These are phyloP conservation scores for Nevesoporus exiguus DNA, from an alignment of 768 basidiomycete species.

Conservation along the genomic window DNA sequence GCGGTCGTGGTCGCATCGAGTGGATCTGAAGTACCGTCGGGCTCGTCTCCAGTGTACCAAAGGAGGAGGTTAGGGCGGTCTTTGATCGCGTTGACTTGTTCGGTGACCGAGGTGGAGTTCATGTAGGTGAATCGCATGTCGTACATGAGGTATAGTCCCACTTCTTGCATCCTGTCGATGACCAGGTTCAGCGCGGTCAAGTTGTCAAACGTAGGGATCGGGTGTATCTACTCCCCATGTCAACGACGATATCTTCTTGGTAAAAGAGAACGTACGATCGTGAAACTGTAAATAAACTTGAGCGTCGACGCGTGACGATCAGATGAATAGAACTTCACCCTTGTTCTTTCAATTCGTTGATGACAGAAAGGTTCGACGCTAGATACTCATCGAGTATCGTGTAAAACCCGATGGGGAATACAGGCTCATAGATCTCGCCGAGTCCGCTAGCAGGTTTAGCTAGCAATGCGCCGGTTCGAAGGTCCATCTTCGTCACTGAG, in stretches of 20 bases:
- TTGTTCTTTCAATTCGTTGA: slow-evolving; percentile 33
- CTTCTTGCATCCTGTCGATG: slow-evolving; percentile 68
- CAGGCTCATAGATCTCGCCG: slow-evolving; percentile 46
- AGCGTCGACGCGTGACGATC: neutral
- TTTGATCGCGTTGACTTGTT: slow-evolving; percentile 68
- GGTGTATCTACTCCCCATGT: slow-evolving; percentile 50
- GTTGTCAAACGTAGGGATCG: slow-evolving; percentile 63
- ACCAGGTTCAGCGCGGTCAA: slow-evolving; percentile 54
- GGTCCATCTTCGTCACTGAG: slow-evolving; percentile 62
- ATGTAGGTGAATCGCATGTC: slow-evolving; percentile 76
- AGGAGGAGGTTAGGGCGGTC: slow-evolving; percentile 63
- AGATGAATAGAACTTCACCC: slow-evolving; percentile 17
- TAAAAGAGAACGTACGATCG: slow-evolving; percentile 31
- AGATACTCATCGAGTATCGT: slow-evolving; percentile 40
- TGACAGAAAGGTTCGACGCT: slow-evolving; percentile 19
- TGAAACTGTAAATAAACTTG: slow-evolving; percentile 8
- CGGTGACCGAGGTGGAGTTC: slow-evolving; percentile 57
- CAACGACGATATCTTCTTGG: neutral
- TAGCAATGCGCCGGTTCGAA: slow-evolving; percentile 53
- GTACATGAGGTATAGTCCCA: slow-evolving; percentile 73
- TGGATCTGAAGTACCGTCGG: slow-evolving; percentile 68
- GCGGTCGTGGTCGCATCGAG: slow-evolving; percentile 49
- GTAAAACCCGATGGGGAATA: slow-evolving; percentile 46
- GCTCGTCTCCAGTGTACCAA: slow-evolving; percentile 76
- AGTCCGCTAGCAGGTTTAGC: slow-evolving; percentile 50